These are phyloP conservation scores for Hypoxylon sp. DNA, from an alignment of 2,329 filamentous ascomycete species.

Conservation along the genomic window DNA sequence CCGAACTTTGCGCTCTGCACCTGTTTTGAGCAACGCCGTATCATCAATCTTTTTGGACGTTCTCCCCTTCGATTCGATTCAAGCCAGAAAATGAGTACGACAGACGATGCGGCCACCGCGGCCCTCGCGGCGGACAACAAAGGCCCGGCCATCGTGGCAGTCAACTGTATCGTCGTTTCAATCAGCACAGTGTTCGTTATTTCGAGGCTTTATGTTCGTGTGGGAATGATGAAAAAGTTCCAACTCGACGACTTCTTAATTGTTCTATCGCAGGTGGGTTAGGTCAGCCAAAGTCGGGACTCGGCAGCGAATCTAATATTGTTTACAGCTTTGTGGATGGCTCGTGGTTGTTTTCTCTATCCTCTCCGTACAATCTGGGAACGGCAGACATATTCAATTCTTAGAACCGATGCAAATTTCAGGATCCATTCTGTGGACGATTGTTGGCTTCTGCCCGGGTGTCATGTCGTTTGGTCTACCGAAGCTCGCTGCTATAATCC, in stretches of 20 bases:
- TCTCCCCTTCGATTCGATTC: neutral
- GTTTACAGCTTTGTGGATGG: constrained; percentile 32
- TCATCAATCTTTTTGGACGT: neutral
- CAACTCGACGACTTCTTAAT: constrained; percentile 48
- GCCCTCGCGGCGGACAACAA: constrained; percentile 41
- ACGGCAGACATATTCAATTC: constrained; percentile 43
- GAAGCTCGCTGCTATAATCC: constrained; percentile 43
- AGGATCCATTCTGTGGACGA: constrained; percentile 40
- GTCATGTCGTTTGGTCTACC: constrained; percentile 43
- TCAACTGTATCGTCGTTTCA: constrained; percentile 45
- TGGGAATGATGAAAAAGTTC: constrained; percentile 43
- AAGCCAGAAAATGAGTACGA: constrained; percentile 7
- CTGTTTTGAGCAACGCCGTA: neutral
- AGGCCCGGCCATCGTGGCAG: constrained; percentile 47
- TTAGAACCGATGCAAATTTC: constrained; percentile 35
- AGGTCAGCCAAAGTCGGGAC: too few species aligned
- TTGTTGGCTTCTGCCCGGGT: constrained; percentile 41
- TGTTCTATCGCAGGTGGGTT: constrained; percentile 40
- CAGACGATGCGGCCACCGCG: neutral
- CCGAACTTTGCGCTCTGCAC: neutral
- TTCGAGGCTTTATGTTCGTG: constrained; percentile 48
- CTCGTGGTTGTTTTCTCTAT: constrained; percentile 41
- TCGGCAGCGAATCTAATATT: neutral
- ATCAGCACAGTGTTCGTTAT: constrained; percentile 46
- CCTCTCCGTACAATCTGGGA: constrained; percentile 43